phyloP scores from a whole-genome alignment of 192 early-diverging fungal genomes.

The Coemansia sp. region DNA sequence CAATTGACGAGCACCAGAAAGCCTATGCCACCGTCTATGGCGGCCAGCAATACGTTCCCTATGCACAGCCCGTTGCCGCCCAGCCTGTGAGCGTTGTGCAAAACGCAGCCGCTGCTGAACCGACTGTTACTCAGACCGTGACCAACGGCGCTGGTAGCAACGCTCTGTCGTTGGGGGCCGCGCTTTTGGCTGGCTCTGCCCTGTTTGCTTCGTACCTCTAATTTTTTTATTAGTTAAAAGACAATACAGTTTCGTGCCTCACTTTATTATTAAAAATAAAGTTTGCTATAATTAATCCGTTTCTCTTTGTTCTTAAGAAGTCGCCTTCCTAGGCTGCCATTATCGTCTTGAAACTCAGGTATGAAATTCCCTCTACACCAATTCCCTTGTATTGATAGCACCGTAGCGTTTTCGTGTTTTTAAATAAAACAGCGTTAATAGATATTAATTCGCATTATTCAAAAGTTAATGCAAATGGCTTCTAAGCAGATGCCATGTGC shows the following conservation, averaged over 20 bases:
- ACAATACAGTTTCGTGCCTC: too few species aligned
- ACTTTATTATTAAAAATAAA: too few species aligned
- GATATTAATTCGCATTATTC: too few species aligned
- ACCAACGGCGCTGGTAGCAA: conserved; percentile 41
- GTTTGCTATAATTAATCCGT: too few species aligned
- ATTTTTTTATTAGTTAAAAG: background rate
- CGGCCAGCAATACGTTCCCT: background rate
- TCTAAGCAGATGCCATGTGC: background rate
- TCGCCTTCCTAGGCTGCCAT: too few species aligned
- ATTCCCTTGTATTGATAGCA: too few species aligned
- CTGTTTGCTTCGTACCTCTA: conserved; percentile 28
- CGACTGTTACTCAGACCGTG: conserved; percentile 40
- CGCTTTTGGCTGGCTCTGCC: conserved; percentile 22
- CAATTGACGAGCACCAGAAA: conserved; percentile 30
- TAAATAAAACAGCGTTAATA: too few species aligned
- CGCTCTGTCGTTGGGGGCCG: conserved; percentile 28
- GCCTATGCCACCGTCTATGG: conserved; percentile 32
- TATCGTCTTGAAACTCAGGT: too few species aligned
- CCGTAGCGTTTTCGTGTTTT: too few species aligned
- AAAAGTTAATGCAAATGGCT: too few species aligned
- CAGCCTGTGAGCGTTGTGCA: conserved; percentile 38
- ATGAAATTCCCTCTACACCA: too few species aligned
- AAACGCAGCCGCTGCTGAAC: conserved; percentile 31
- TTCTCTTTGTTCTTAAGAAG: too few species aligned
- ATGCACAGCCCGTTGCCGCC: conserved; percentile 5